These are phyloP conservation scores for Scytalidium lignicola DNA, from an alignment of 2,329 filamentous ascomycete genomes.

Conservation along the genomic window DNA sequence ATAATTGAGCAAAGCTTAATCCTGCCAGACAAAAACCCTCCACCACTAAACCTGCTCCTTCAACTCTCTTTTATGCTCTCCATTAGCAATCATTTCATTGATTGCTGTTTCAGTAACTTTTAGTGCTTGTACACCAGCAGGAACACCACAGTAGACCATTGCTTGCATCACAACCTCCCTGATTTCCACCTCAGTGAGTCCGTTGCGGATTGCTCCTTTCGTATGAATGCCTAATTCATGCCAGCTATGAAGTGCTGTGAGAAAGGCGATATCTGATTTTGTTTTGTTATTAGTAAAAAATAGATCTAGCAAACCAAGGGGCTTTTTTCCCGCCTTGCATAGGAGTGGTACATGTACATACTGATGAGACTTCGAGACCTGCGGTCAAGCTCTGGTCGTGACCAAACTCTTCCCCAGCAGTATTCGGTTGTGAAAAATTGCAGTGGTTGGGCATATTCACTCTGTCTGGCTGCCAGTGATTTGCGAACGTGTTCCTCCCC, in stretches of 20 bases:
- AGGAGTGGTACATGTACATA: background rate
- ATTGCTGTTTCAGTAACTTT: slow-evolving; percentile 21
- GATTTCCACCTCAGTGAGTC: slow-evolving; percentile 56
- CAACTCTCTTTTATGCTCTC: slow-evolving; percentile 24
- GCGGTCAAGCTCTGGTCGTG: background rate
- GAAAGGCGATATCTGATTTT: background rate
- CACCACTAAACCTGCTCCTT: background rate
- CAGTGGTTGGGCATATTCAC: background rate
- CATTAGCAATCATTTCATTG: slow-evolving; percentile 31
- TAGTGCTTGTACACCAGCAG: slow-evolving; percentile 34
- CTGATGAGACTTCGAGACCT: background rate
- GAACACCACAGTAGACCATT: slow-evolving; percentile 37
- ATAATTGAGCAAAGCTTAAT: too few relatives aligned
- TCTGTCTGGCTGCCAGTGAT: background rate
- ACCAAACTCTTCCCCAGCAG: background rate
- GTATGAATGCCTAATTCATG: slow-evolving; percentile 56
- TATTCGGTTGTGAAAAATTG: background rate
- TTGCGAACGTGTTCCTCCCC: background rate
- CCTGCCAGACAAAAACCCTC: too few relatives aligned
- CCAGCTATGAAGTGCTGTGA: slow-evolving; percentile 50
- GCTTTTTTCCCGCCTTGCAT: too few relatives aligned
- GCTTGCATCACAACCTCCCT: slow-evolving; percentile 49
- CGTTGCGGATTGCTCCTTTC: slow-evolving; percentile 57
- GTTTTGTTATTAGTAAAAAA: background rate
- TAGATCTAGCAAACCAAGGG: background rate